phyloP scores from a whole-genome alignment of 1,139 yeast species.

The Nadsonia starkeyi-henricii region DNA sequence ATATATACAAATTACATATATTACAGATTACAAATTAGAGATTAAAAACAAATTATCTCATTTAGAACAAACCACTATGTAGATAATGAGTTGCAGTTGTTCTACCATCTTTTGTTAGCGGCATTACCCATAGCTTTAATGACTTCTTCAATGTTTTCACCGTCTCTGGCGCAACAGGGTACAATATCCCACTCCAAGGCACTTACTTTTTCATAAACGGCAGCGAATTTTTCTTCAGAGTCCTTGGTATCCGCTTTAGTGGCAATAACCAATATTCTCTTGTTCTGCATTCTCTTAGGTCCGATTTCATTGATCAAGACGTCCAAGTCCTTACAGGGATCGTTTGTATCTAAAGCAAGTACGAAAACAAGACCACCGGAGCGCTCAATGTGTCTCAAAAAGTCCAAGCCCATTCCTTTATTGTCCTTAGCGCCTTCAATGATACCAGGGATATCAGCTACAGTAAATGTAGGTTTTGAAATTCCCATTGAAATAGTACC shows the following conservation, averaged over 20 bases:
- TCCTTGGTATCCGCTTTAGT: conserved; percentile 76
- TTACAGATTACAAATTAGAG: too few species aligned
- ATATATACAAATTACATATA: too few species aligned
- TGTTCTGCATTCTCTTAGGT: conserved; percentile 37
- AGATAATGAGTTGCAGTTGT: too few species aligned
- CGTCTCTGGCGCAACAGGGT: conserved; percentile 71
- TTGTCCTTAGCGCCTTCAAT: conserved; percentile 75
- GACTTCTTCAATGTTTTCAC: conserved; percentile 59
- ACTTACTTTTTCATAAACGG: conserved; percentile 8
- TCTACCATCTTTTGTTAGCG: conserved; percentile 19
- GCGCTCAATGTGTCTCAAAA: conserved; percentile 81
- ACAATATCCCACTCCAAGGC: conserved; percentile 45
- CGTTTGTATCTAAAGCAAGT: conserved; percentile 47
- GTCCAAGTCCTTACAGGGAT: conserved; percentile 53
- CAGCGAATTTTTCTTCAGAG: conserved; percentile 29
- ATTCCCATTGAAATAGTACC: conserved; percentile 68
- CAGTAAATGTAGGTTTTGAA: conserved; percentile 63
- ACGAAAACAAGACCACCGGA: conserved; percentile 85
- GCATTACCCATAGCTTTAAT: conserved; percentile 58
- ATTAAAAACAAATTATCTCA: too few species aligned
- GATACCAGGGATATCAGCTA: conserved; percentile 95
- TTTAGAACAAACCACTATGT: too few species aligned
- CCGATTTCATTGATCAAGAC: conserved; percentile 62
- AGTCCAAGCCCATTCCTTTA: conserved; percentile 88
- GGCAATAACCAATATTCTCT: conserved; percentile 62